Conservation (phyloP, 2,329 filamentous ascomycete species). For the Setomelanomma holmii region DNA sequence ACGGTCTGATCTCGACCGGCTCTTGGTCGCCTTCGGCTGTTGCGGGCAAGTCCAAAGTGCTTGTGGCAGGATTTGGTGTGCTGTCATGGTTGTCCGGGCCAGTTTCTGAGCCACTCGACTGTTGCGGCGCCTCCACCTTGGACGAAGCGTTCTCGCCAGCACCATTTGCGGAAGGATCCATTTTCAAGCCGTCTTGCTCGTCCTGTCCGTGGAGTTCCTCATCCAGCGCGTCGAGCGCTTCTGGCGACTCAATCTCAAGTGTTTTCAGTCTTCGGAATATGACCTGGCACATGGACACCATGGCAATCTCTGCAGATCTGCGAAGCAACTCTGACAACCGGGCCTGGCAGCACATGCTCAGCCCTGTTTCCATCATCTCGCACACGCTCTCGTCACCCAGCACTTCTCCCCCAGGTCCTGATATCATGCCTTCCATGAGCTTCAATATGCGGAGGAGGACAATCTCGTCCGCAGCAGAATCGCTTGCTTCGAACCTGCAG, state of each 20-base stretch:
- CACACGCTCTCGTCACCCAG: constrained; percentile 98
- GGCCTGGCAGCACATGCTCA: constrained; percentile 96
- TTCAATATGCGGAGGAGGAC: constrained; percentile 93
- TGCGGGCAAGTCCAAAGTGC: constrained; percentile 53
- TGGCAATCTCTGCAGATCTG: constrained; percentile 91
- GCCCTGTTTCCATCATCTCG: constrained; percentile 98
- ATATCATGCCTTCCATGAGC: constrained; percentile 98
- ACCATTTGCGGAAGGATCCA: constrained; percentile 78
- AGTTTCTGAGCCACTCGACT: constrained; percentile 41
- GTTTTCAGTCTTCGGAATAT: constrained; percentile 94
- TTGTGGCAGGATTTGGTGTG: constrained; percentile 49
- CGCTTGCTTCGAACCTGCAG: constrained; percentile 95
- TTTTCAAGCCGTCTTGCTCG: constrained; percentile 75
- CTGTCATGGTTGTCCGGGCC: constrained; percentile 46
- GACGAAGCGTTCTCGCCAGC: constrained; percentile 55
- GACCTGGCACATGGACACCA: constrained; percentile 99
- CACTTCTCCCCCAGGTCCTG: constrained; percentile 87
- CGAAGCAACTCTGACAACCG: constrained; percentile 89
- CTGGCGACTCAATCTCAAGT: constrained; percentile 76
- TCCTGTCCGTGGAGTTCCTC: constrained; percentile 68
- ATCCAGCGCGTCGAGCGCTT: constrained; percentile 71
- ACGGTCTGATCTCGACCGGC: constrained; percentile 74
- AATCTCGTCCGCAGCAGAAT: constrained; percentile 92
- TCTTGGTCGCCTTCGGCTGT: constrained; percentile 54
- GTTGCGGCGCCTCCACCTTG: constrained; percentile 46